phyloP scores from a whole-genome alignment of 78 protist genomes.

The Paratrimastix pyriformis region DNA sequence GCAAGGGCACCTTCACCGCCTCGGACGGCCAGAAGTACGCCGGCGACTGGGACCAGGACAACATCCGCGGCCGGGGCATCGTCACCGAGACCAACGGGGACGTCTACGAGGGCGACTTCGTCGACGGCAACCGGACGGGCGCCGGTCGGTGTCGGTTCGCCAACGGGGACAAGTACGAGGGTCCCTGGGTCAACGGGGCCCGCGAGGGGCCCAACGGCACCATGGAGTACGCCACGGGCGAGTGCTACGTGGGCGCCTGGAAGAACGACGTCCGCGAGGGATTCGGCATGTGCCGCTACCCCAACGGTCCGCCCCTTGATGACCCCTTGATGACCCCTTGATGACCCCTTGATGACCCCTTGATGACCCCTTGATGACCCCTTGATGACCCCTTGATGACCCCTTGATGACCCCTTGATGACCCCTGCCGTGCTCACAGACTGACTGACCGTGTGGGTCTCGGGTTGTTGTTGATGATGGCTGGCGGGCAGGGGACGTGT shows the following conservation, averaged over 20 bases:
- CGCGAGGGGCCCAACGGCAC: not conserved
- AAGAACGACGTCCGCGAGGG: conserved; percentile 4
- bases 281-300: not conserved
- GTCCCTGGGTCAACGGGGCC: conserved; percentile 2
- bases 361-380: too few relatives aligned
- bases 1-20: not conserved
- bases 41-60: conserved; percentile 5
- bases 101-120: not conserved
- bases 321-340: too few relatives aligned
- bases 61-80: not conserved
- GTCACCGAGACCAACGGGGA: not conserved
- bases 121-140: not conserved
- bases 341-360: too few relatives aligned
- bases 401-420: too few relatives aligned
- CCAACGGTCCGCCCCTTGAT: too few relatives aligned
- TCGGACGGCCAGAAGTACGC: not conserved
- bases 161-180: not conserved
- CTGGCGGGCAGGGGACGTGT: conserved; percentile 14
- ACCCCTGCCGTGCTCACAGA: too few relatives aligned
- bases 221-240: conserved; percentile 8
- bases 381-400: too few relatives aligned
- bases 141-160: not conserved
- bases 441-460: too few relatives aligned
- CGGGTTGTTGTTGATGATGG: too few relatives aligned
- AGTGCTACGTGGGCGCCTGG: not conserved